Conservation (phyloP, 2,329 filamentous ascomycete species). For the Diplodia seriata region DNA sequence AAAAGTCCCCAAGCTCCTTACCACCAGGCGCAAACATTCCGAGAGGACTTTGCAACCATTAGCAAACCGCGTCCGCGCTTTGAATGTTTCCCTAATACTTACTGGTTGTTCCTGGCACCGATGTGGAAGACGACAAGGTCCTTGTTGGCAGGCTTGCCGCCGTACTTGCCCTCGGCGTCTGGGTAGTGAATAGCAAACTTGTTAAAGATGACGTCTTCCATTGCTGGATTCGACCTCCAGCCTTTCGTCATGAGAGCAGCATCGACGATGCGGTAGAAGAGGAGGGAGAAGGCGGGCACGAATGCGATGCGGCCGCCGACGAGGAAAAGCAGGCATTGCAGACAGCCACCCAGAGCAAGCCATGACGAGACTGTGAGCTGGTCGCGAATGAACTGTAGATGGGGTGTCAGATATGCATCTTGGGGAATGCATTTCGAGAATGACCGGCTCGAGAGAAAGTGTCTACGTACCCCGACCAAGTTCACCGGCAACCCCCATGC, state of each 20-base stretch:
- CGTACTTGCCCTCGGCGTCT: slow-evolving; percentile 43
- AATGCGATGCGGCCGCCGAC: slow-evolving; percentile 47
- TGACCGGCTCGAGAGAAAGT: not conserved
- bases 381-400: slow-evolving; percentile 11
- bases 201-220: slow-evolving; percentile 44
- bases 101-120: slow-evolving; percentile 47
- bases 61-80: not conserved
- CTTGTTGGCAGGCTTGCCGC: slow-evolving; percentile 41
- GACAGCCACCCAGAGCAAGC: slow-evolving; percentile 50
- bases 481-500: slow-evolving; percentile 23
- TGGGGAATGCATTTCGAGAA: not conserved
- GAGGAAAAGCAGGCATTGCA: slow-evolving; percentile 49
- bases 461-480: slow-evolving; percentile 8
- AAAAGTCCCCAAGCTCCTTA: slow-evolving; percentile 49
- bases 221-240: slow-evolving; percentile 49
- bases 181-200: slow-evolving; percentile 52
- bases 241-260: slow-evolving; percentile 45
- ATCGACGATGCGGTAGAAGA: slow-evolving; percentile 46
- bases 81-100: slow-evolving; percentile 9
- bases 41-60: slow-evolving; percentile 48
- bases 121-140: slow-evolving; percentile 51
- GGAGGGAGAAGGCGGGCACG: slow-evolving; percentile 43
- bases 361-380: slow-evolving; percentile 49
- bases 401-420: not conserved
- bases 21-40: slow-evolving; percentile 57